Conservation (phyloP, 306 rosid species). For the Elaeagnus macrophylla region DNA sequence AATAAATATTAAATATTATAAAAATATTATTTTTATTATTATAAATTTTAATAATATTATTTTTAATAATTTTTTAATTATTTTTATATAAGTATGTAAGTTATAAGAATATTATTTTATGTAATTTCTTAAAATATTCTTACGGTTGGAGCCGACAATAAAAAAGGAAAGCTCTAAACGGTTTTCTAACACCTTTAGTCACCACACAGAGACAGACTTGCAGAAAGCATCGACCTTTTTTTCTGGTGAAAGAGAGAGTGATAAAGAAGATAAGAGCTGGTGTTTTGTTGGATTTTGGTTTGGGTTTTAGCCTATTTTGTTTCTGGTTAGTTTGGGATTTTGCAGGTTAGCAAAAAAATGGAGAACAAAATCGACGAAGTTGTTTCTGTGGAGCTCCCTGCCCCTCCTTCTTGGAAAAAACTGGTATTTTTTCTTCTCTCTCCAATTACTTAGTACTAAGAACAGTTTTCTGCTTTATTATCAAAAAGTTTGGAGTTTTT, state of each 20-base stretch:
- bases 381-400: conserved; percentile 72
- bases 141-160: too few species aligned
- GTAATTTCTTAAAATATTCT: too few species aligned
- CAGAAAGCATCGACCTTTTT: not conserved
- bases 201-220: too few species aligned
- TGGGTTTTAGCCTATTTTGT: not conserved
- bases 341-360: conserved; percentile 21
- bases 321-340: conserved; percentile 5
- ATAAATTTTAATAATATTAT: too few species aligned
- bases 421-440: conserved; percentile 40
- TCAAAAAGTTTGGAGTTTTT: not conserved
- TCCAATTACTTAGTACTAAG: too few species aligned
- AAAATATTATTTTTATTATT: too few species aligned
- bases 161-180: too few species aligned
- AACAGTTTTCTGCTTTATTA: not conserved
- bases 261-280: not conserved
- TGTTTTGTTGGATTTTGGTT: not conserved
- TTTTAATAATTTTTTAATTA: too few species aligned
- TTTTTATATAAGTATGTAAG: too few species aligned
- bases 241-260: not conserved
- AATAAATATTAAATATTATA: too few species aligned
- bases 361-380: conserved; percentile 44
- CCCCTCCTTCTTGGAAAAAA: conserved; percentile 89
- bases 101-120: too few species aligned
- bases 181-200: too few species aligned